Evolutionary conservation across 2,329 filamentous ascomycete genomes (phyloP).

Genomic region (Trichothecium roseum): DNA sequence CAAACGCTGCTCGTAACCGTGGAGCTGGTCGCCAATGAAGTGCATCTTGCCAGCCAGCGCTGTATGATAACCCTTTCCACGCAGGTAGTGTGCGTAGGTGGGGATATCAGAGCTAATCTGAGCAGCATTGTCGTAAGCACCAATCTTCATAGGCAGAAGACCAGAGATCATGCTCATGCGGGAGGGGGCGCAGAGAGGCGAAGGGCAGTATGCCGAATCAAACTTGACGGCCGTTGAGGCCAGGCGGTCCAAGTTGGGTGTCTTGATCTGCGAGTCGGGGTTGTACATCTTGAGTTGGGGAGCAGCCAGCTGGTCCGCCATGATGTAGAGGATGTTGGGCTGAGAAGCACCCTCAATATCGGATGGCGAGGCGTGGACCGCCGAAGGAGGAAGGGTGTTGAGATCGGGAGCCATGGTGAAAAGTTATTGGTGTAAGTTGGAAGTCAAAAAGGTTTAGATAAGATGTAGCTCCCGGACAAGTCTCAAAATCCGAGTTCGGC

Average conservation of each 20-base stretch:
- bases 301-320: slow-evolving; percentile 91
- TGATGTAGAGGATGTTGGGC: slow-evolving; percentile 61
- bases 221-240: slow-evolving; percentile 79
- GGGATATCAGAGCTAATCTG: slow-evolving; percentile 76
- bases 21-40: slow-evolving; percentile 88
- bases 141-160: slow-evolving; percentile 83
- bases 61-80: slow-evolving; percentile 78
- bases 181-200: slow-evolving; percentile 83
- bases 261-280: slow-evolving; percentile 78
- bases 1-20: slow-evolving; percentile 84
- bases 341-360: slow-evolving; percentile 13
- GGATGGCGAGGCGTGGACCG: slow-evolving; percentile 16
- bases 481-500: neutral
- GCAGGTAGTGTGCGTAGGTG: slow-evolving; percentile 87
- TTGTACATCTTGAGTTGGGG: slow-evolving; percentile 91
- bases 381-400: slow-evolving; percentile 56
- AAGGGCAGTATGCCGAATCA: slow-evolving; percentile 89
- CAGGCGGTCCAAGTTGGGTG: slow-evolving; percentile 77
- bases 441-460: slow-evolving; percentile 1
- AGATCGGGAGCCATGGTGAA: slow-evolving; percentile 59
- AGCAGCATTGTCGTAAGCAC: slow-evolving; percentile 83
- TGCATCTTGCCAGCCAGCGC: slow-evolving; percentile 94
- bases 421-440: slow-evolving; percentile 1
- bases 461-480: neutral
- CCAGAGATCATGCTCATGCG: slow-evolving; percentile 93